phyloP scores from a whole-genome alignment of 2,329 filamentous ascomycete genomes.

The Penicillium aurantiogriseum region DNA sequence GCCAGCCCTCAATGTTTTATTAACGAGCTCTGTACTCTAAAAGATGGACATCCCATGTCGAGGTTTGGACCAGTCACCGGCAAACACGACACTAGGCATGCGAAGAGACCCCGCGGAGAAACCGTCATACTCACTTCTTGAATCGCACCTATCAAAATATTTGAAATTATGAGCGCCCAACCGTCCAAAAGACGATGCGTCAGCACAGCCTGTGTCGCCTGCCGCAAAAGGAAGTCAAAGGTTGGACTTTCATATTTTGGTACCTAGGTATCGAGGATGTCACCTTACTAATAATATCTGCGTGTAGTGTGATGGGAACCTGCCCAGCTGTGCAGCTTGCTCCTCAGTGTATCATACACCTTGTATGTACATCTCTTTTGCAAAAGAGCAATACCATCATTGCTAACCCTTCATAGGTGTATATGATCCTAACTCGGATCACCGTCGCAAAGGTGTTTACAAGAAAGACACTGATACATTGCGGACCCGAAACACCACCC shows the following conservation, averaged over 20 bases:
- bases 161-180: slow-evolving; percentile 30
- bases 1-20: not conserved
- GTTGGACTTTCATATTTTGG: slow-evolving; percentile 26
- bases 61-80: slow-evolving; percentile 22
- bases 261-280: not conserved
- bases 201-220: slow-evolving; percentile 81
- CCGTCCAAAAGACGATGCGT: slow-evolving; percentile 69
- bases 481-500: slow-evolving; percentile 80
- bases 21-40: not conserved
- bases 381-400: not conserved
- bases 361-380: slow-evolving; percentile 29
- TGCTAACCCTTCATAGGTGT: slow-evolving; percentile 61
- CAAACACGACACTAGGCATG: slow-evolving; percentile 29
- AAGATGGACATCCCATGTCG: slow-evolving; percentile 15
- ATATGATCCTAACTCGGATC: slow-evolving; percentile 95
- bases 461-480: slow-evolving; percentile 87
- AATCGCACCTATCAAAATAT: slow-evolving; percentile 10
- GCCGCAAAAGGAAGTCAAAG: slow-evolving; percentile 75
- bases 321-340: slow-evolving; percentile 92
- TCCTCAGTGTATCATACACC: slow-evolving; percentile 73
- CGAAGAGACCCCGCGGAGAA: slow-evolving; percentile 23
- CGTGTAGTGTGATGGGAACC: slow-evolving; percentile 75
- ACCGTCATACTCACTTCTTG: slow-evolving; percentile 5
- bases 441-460: slow-evolving; percentile 94
- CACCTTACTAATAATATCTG: slow-evolving; percentile 7